These are phyloP conservation scores for Pythium coloratum DNA, from an alignment of 352 stramenopile species.

Conservation along the genomic window DNA sequence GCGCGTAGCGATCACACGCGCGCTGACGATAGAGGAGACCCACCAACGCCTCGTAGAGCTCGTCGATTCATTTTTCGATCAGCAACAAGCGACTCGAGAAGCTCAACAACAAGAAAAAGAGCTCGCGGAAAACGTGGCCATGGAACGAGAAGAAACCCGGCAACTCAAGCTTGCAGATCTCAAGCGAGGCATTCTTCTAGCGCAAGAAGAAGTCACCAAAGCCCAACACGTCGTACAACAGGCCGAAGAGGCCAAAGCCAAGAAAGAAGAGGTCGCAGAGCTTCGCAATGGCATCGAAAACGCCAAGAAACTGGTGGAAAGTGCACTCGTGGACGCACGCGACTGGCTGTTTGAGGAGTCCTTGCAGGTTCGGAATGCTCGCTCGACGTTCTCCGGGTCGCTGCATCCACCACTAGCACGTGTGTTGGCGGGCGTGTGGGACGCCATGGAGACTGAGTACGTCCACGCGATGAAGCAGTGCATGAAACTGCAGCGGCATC, in stretches of 20 bases:
- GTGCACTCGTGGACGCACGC: conserved; percentile 15
- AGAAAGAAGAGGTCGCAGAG: conserved; percentile 73
- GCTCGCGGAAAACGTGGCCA: conserved; percentile 32
- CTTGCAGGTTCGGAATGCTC: background rate
- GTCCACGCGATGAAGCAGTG: conserved; percentile 42
- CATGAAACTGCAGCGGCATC: conserved; percentile 39
- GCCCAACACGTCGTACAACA: conserved; percentile 45
- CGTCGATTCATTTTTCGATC: conserved; percentile 36
- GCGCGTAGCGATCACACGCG: conserved; percentile 13
- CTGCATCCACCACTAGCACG: conserved; percentile 34
- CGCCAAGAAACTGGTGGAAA: conserved; percentile 30
- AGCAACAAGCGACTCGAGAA: conserved; percentile 18
- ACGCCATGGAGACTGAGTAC: conserved; percentile 61
- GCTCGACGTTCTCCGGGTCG: conserved; percentile 10
- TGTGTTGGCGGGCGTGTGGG: conserved; percentile 48
- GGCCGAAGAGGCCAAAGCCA: conserved; percentile 71
- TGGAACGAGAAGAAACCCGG: conserved; percentile 38
- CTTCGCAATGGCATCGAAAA: conserved; percentile 40
- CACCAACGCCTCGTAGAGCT: conserved; percentile 35
- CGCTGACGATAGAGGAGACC: conserved; percentile 30
- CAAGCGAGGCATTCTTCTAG: conserved; percentile 37
- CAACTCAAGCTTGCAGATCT: conserved; percentile 36
- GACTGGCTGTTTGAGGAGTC: conserved; percentile 28
- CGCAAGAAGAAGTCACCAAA: conserved; percentile 37
- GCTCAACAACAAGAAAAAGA: conserved; percentile 25